These are phyloP conservation scores for Tylopilus sp. DNA, from an alignment of 1,284 basidiomycete genomes.

Conservation along the genomic window DNA sequence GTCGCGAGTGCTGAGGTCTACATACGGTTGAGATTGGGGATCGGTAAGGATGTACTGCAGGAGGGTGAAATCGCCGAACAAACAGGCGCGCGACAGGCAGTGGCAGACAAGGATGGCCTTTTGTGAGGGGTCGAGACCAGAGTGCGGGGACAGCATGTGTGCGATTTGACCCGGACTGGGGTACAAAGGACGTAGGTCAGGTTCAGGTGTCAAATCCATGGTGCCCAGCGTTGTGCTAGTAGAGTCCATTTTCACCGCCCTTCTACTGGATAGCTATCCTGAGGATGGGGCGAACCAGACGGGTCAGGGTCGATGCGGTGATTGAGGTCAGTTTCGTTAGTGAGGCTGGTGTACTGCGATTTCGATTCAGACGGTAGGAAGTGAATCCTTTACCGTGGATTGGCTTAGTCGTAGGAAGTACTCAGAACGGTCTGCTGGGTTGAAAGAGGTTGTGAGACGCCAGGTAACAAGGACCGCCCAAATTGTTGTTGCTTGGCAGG, in stretches of 20 bases:
- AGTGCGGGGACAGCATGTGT: slow-evolving; percentile 58
- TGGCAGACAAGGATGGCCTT: slow-evolving; percentile 67
- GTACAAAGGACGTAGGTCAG: slow-evolving; percentile 73
- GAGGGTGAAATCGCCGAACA: slow-evolving; percentile 69
- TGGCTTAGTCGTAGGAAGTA: slow-evolving; percentile 1
- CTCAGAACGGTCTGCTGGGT: not conserved
- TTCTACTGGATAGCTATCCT: slow-evolving; percentile 3
- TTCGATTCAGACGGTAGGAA: slow-evolving; percentile 23
- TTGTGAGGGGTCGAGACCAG: slow-evolving; percentile 63
- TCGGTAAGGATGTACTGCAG: slow-evolving; percentile 71
- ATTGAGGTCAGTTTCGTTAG: slow-evolving; percentile 7
- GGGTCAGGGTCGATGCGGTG: slow-evolving; percentile 1
- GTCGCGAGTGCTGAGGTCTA: slow-evolving; percentile 69
- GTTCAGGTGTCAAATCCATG: slow-evolving; percentile 61
- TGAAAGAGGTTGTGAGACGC: slow-evolving; percentile 4
- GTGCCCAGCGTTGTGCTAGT: slow-evolving; percentile 11
- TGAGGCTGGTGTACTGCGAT: slow-evolving; percentile 8
- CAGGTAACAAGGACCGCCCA: slow-evolving; percentile 1
- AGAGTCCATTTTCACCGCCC: slow-evolving; percentile 12
- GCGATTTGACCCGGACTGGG: slow-evolving; percentile 63
- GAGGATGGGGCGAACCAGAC: slow-evolving; percentile 6
- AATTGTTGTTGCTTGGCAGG: slow-evolving; percentile 1
- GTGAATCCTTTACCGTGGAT: slow-evolving; percentile 7
- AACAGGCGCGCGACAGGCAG: slow-evolving; percentile 66
- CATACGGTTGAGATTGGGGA: slow-evolving; percentile 61